These are phyloP conservation scores for Echeveria elegans DNA, from an alignment of 164 flowering plant genomes.

Conservation along the genomic window DNA sequence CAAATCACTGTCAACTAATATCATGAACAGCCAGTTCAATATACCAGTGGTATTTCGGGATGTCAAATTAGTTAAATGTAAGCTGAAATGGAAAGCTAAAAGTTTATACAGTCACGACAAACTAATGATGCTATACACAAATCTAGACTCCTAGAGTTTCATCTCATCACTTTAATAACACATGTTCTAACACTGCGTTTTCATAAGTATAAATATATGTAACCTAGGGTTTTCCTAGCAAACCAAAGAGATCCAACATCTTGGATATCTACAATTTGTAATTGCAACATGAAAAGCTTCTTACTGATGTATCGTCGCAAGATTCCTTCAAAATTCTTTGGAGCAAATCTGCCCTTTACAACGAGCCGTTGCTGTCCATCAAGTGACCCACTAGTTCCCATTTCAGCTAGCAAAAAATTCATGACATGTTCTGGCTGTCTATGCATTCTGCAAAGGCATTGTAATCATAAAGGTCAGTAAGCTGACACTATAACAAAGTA, in stretches of 20 bases:
- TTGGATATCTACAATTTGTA: background rate
- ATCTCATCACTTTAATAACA: no score
- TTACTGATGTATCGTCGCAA: conserved; percentile 59
- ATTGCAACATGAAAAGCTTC: conserved; percentile 13
- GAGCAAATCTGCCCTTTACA: conserved; percentile 70
- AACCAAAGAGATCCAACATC: background rate
- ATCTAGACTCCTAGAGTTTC: no score
- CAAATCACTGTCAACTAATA: background rate
- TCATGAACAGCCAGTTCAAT: background rate
- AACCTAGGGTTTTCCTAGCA: background rate
- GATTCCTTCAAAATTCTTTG: conserved; percentile 68
- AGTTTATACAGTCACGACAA: no score
- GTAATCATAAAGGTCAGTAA: background rate
- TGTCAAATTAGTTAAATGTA: background rate
- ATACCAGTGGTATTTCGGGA: background rate
- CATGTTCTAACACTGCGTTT: no score
- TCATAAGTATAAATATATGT: background rate
- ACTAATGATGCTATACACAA: no score
- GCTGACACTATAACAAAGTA: background rate
- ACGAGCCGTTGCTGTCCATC: conserved; percentile 71
- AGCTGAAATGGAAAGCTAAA: no score
- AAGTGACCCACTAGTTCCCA: conserved; percentile 74
- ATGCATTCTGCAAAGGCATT: conserved; percentile 43
- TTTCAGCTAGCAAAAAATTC: conserved; percentile 61
- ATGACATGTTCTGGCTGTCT: conserved; percentile 78